These are phyloP conservation scores for Maudiozyma turicensis DNA, from an alignment of 805 yeast genomes.

Conservation along the genomic window DNA sequence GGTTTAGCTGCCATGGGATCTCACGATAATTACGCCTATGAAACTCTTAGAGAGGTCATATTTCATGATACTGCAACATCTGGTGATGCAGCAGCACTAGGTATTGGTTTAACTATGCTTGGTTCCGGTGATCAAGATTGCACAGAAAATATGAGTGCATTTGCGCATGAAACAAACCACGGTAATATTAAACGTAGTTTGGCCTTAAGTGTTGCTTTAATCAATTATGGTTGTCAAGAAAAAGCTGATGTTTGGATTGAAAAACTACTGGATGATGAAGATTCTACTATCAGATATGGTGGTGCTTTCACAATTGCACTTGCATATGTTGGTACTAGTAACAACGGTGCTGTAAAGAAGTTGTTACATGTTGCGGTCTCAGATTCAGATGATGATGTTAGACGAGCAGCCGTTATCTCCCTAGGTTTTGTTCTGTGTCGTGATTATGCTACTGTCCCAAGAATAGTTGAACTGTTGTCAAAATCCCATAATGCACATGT, in stretches of 20 bases:
- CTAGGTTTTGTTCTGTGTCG: slow-evolving; percentile 86
- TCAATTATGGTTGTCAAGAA: slow-evolving; percentile 79
- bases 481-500: slow-evolving; percentile 97
- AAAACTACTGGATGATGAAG: slow-evolving; percentile 60
- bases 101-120: slow-evolving; percentile 92
- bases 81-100: slow-evolving; percentile 93
- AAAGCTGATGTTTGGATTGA: slow-evolving; percentile 63
- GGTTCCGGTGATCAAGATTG: slow-evolving; percentile 75
- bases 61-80: slow-evolving; percentile 88
- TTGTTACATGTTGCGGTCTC: slow-evolving; percentile 90
- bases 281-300: slow-evolving; percentile 84
- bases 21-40: slow-evolving; percentile 62
- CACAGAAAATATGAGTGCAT: slow-evolving; percentile 69
- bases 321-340: slow-evolving; percentile 95
- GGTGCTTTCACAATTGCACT: slow-evolving; percentile 90
- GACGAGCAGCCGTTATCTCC: slow-evolving; percentile 90
- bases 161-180: slow-evolving; percentile 92
- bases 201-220: slow-evolving; percentile 78
- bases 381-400: slow-evolving; percentile 90
- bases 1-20: slow-evolving; percentile 98
- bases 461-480: slow-evolving; percentile 83
- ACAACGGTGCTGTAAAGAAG: slow-evolving; percentile 75
- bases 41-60: slow-evolving; percentile 71
- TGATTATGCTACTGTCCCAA: slow-evolving; percentile 88
- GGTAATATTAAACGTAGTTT: slow-evolving; percentile 92